Evolutionary conservation across 2,329 filamentous ascomycete genomes (phyloP), one percentile per base, ranked within the genome.

Genomic region (Zymoseptoria brevis): DNA sequence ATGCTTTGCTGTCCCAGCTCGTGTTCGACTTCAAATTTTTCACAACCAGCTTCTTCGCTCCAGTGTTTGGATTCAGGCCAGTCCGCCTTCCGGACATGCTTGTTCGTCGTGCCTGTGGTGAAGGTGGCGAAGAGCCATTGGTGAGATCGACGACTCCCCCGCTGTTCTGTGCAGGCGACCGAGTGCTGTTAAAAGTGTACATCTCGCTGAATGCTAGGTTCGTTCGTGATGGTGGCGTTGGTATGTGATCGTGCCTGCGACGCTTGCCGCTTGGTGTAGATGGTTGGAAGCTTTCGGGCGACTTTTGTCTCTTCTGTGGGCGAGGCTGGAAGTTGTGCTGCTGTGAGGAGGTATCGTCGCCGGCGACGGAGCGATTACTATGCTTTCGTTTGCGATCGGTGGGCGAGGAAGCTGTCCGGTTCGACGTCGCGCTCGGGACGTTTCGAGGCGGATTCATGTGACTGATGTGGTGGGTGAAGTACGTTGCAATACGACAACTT

Each of bases 1-100:
- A 97, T 63, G 84, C 81, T 62, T 88, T 85, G 19, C 88, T 83
- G 67, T 90, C 84, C 57, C 83, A 79, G 59, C 81, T 80, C n/a
- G 82, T 76, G 19, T 80, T 80, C 1, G 83, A 81, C 60, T 87
- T 85, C 64, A 96, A 81, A 72, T 96, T 97, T 82, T 96, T 96
- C 68, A 99, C 89, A n/a, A 93, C 83, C 52, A 99, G 82, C 75
- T 88, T 92, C 79, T 88, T 92, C 19, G 90, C 86, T 30, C 90
- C 91, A 9, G 81, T 80, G 68, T 89, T 85, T 11, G 90, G 86
- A 66, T 87, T 88, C 70, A 92, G 89, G 55, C 78, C 67, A 50
- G 57, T 64, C 48, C 19, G 64, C 63, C 66, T 74, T n/a, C 35
- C 35, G 4, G 35, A 45, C 68, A 60, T 64, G 64, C 19, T 29